Base-by-base conservation (phyloP, 208 protist genomes). In the Endotrypanum monterogeii region DNA sequence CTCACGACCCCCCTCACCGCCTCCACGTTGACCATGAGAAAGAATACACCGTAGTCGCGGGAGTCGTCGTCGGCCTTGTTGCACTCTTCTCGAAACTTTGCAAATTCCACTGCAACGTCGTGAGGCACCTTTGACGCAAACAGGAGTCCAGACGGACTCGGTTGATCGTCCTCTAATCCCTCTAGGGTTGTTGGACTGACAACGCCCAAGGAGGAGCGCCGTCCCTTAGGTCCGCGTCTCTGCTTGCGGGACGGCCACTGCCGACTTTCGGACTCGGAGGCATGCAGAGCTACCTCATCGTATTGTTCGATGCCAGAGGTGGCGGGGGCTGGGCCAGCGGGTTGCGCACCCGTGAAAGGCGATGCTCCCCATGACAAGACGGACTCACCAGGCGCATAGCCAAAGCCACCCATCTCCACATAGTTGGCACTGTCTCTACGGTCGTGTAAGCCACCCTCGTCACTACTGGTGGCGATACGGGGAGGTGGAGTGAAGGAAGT, bases 1-100 rank as follows among this genome's bases (percentile, higher is more conserved):
- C 69, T 39, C 51, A 93, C 73, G 46, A 77, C 80, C 18, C 90
- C 92, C 32, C 61, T 73, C 18, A 93, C 72, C 0, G 44, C 58
- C 28, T 70, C 71, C 0, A 96, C 73, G 12, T 57, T 74, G 20
- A 90, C 74, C 23, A 85, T 39, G 18, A 82, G 73, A 57, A 90
- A 95, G 66, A 89, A 83, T 62, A 96, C 68, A 0, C 90, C 92
- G 74, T 95, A 94, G 74, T 96, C 92, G 73, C 89, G 90, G n/a
- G 87, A 83, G 67, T 87, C 58, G 60, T 94, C 89, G 16, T 87
- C 81, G 8, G 83, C 83, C 52, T 76, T 73, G 41, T 89, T 85
- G 57, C 82, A 74, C 23, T 80, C 63, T 65, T 91, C 87, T 83
- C 92, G 92, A 62, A 84, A 91, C 56, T 87, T 77, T 1, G 84